These are phyloP conservation scores for Ramaria sp. DNA, from an alignment of 768 basidiomycete genomes.

Conservation along the genomic window DNA sequence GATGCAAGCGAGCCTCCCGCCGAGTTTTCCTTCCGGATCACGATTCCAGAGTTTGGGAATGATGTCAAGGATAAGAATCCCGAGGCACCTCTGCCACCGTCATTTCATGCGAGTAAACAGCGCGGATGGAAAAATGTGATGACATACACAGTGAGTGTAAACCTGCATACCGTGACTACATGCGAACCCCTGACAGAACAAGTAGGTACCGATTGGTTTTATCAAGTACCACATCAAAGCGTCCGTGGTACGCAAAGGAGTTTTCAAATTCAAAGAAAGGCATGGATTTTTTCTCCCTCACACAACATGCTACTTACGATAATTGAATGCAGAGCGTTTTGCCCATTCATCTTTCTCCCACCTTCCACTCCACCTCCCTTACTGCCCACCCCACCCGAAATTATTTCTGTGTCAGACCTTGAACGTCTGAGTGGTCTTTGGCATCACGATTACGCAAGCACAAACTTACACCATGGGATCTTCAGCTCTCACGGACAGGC, in stretches of 20 bases:
- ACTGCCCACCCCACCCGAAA: neutral
- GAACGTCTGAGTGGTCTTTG: neutral
- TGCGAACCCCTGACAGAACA: neutral
- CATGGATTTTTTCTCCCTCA: neutral
- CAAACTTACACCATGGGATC: neutral
- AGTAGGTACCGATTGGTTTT: constrained; percentile 4
- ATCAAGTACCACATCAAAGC: constrained; percentile 6
- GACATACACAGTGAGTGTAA: neutral
- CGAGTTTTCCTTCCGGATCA: neutral
- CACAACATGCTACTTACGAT: too few relatives aligned
- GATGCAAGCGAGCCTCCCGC: neutral
- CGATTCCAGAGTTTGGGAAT: neutral
- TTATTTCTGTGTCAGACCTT: neutral
- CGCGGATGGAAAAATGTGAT: neutral
- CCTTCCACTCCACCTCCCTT: constrained; percentile 2
- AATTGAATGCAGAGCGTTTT: neutral
- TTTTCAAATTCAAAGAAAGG: too few relatives aligned
- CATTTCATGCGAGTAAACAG: neutral
- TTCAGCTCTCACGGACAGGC: neutral
- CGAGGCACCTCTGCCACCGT: neutral
- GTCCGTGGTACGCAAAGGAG: too few relatives aligned
- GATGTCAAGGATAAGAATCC: neutral
- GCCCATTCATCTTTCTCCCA: constrained; percentile 7
- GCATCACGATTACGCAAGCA: neutral
- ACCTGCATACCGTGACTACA: neutral